Percentiles rank a stretch among this genome's conserved stretches.
These are phyloP conservation scores for Corrigiola litoralis DNA, from an alignment of 179 eudicot genomes.

Conservation along the genomic window DNA sequence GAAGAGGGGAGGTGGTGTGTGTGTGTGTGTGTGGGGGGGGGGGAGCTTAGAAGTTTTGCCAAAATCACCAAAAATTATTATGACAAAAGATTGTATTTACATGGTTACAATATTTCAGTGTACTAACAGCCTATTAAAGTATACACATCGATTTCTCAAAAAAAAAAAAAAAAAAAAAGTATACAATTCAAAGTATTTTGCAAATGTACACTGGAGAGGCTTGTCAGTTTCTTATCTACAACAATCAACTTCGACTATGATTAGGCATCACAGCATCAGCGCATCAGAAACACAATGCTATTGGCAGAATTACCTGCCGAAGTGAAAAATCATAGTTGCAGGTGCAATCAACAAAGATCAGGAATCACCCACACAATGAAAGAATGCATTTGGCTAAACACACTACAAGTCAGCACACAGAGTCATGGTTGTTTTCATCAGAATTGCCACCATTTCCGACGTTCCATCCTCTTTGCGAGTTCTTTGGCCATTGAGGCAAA, in stretches of 20 bases:
- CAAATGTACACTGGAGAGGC: not conserved
- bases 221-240: too few species aligned
- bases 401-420: not conserved
- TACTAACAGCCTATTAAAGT: not conserved
- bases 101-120: too few species aligned
- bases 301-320: not conserved
- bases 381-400: not conserved
- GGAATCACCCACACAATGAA: not conserved
- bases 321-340: not conserved
- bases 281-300: not conserved
- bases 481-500: conserved; percentile 86
- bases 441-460: conserved; percentile 87
- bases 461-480: conserved; percentile 76
- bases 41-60: too few species aligned
- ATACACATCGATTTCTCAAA: too few species aligned
- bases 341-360: not conserved
- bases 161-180: too few species aligned
- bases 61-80: too few species aligned
- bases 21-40: too few species aligned
- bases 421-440: conserved; percentile 16
- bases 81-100: too few species aligned
- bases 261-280: too few species aligned
- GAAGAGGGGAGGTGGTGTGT: too few species aligned
- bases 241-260: not conserved
- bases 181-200: not conserved